A percentile compares a stretch with the other conserved stretches of the same genome.
Conservation (phyloP, 768 basidiomycete genomes). For the Russula compacta region DNA sequence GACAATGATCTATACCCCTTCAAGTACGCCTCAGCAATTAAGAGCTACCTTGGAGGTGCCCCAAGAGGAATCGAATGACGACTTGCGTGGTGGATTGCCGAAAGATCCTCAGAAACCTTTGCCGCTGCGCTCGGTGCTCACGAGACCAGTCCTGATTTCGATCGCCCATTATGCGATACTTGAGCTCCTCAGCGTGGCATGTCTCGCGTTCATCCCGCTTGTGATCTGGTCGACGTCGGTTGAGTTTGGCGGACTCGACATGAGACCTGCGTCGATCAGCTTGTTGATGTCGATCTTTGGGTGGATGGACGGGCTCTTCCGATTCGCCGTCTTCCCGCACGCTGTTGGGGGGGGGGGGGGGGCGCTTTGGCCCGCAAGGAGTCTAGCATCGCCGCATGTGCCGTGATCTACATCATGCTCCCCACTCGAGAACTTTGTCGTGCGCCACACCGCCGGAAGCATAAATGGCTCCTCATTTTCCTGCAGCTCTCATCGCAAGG, state of each 20-base stretch:
- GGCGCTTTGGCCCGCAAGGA: constrained; percentile 29
- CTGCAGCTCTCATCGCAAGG: constrained; percentile 3
- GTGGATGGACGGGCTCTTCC: constrained; percentile 30
- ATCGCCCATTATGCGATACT: constrained; percentile 36
- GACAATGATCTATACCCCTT: neutral
- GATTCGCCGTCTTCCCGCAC: constrained; percentile 31
- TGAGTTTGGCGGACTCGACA: constrained; percentile 32
- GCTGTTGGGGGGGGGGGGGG: too few relatives aligned
- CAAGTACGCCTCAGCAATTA: neutral
- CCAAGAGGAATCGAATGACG: neutral
- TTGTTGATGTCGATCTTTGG: constrained; percentile 30
- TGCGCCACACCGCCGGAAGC: neutral
- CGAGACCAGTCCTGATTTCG: constrained; percentile 32
- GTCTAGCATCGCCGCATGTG: constrained; percentile 23
- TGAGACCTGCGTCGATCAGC: constrained; percentile 33
- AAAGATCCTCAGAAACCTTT: constrained; percentile 4
- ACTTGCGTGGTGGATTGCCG: too few relatives aligned
- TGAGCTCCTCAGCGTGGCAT: constrained; percentile 35
- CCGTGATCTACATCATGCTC: constrained; percentile 24
- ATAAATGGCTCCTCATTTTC: neutral
- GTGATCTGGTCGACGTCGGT: constrained; percentile 37
- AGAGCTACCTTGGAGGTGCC: neutral
- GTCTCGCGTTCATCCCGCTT: constrained; percentile 36
- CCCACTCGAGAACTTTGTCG: constrained; percentile 20
- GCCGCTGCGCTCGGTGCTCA: constrained; percentile 30